These are phyloP conservation scores for Leccinum insigne DNA, from an alignment of 1,284 basidiomycete genomes.

Conservation along the genomic window DNA sequence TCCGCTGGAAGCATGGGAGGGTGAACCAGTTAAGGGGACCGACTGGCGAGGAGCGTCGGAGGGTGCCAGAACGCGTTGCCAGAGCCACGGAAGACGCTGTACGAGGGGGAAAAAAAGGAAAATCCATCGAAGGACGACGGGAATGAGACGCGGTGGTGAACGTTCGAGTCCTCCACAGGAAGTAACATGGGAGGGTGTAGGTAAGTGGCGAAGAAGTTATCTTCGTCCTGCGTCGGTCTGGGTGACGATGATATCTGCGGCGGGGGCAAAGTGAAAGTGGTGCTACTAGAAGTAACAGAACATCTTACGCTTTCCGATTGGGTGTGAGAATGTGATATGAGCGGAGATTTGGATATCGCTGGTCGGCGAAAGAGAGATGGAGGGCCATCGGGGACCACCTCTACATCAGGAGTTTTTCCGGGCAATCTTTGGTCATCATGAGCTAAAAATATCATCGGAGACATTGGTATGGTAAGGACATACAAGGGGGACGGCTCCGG, in stretches of 20 bases:
- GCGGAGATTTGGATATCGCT: slow-evolving; percentile 39
- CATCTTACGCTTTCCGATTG: slow-evolving; percentile 46
- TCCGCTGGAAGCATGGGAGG: too few species aligned
- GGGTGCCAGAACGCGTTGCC: too few species aligned
- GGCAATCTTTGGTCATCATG: slow-evolving; percentile 16
- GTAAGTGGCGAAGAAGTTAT: too few species aligned
- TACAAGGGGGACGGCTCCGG: slow-evolving; percentile 23
- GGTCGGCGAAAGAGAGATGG: slow-evolving; percentile 38
- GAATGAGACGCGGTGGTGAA: too few species aligned
- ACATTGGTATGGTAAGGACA: slow-evolving; percentile 8
- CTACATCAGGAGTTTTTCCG: slow-evolving; percentile 16
- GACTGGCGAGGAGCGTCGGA: too few species aligned
- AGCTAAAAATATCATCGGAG: slow-evolving; percentile 16
- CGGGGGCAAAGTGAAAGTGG: slow-evolving; percentile 9
- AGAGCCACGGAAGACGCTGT: too few species aligned
- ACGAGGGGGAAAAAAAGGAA: too few species aligned
- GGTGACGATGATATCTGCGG: slow-evolving; percentile 29
- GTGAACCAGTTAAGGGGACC: too few species aligned
- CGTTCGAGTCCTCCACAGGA: too few species aligned
- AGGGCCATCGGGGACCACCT: slow-evolving; percentile 26
- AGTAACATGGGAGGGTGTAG: too few species aligned
- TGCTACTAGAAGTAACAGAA: background rate
- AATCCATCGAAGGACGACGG: too few species aligned
- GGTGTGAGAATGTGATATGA: slow-evolving; percentile 40
- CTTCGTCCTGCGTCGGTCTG: slow-evolving; percentile 25